Conservation (phyloP, 805 yeast species). For the Starmerella stigmatis region DNA sequence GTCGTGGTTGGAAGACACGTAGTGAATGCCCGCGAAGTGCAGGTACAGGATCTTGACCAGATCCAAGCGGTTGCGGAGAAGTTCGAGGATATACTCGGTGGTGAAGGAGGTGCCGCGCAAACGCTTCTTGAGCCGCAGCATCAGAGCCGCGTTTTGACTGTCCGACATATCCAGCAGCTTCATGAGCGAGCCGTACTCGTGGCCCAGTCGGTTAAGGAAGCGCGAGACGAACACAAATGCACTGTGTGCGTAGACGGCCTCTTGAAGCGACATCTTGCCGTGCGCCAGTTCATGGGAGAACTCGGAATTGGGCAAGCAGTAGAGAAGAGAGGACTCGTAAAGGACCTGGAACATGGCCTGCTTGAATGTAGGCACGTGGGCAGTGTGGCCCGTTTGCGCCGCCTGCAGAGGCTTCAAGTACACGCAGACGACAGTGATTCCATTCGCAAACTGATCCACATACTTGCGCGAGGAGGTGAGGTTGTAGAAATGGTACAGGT, state of each 20-base stretch:
- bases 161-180: constrained; percentile 54
- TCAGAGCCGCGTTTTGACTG: constrained; percentile 61
- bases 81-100: constrained; percentile 67
- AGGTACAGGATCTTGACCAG: constrained; percentile 76
- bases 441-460: constrained; percentile 87
- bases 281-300: constrained; percentile 63
- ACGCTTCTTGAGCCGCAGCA: constrained; percentile 73
- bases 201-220: constrained; percentile 85
- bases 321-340: constrained; percentile 86
- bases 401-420: constrained; percentile 58
- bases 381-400: constrained; percentile 3
- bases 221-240: constrained; percentile 88
- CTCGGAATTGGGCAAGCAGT: constrained; percentile 78
- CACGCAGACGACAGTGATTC: constrained; percentile 74
- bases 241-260: constrained; percentile 86
- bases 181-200: constrained; percentile 67
- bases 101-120: constrained; percentile 89
- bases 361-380: constrained; percentile 43
- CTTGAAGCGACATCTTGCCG: constrained; percentile 82
- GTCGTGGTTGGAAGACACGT: constrained; percentile 43
- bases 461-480: constrained; percentile 78
- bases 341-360: constrained; percentile 78
- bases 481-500: constrained; percentile 80
- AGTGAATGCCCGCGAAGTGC: constrained; percentile 84
- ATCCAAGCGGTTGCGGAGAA: constrained; percentile 57